These are phyloP conservation scores for Auricularia sp. DNA, from an alignment of 768 basidiomycete species.

Conservation along the genomic window DNA sequence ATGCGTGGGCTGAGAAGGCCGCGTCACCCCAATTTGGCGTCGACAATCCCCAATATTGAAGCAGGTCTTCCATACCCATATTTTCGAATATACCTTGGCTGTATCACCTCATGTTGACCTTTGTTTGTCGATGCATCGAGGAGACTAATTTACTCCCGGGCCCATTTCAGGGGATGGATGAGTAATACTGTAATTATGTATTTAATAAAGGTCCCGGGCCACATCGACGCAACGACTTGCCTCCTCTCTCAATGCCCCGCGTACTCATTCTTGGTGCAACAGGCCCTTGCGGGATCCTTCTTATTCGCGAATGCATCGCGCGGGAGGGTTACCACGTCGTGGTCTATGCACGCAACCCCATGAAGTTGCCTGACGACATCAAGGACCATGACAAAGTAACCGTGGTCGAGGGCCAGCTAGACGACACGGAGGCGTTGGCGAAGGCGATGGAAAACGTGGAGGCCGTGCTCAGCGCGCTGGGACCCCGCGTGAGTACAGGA, in stretches of 20 bases:
- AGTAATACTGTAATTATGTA: too few species aligned
- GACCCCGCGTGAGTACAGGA: constrained; percentile 31
- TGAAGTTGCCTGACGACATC: constrained; percentile 48
- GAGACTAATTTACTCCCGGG: background rate
- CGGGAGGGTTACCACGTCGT: constrained; percentile 35
- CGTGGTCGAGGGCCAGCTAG: constrained; percentile 45
- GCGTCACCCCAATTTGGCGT: background rate
- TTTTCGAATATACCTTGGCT: background rate
- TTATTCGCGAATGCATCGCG: constrained; percentile 45
- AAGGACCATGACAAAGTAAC: constrained; percentile 33
- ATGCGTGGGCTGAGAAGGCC: constrained; percentile 24
- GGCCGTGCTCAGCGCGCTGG: constrained; percentile 57
- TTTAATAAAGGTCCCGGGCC: background rate
- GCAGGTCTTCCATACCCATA: background rate
- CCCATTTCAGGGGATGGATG: background rate
- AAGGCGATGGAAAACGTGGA: constrained; percentile 47
- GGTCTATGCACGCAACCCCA: constrained; percentile 52
- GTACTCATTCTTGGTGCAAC: constrained; percentile 64
- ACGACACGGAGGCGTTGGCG: constrained; percentile 38
- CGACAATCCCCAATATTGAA: background rate
- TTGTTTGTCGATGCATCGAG: too few species aligned
- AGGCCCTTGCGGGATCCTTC: constrained; percentile 45
- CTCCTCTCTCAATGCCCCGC: constrained; percentile 14
- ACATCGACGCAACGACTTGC: background rate
- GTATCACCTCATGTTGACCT: background rate